A percentile compares a stretch with the other conserved stretches of the same genome.
These are phyloP conservation scores for Intubia oerlemansii DNA, from an alignment of 2,329 filamentous ascomycete species.

Conservation along the genomic window DNA sequence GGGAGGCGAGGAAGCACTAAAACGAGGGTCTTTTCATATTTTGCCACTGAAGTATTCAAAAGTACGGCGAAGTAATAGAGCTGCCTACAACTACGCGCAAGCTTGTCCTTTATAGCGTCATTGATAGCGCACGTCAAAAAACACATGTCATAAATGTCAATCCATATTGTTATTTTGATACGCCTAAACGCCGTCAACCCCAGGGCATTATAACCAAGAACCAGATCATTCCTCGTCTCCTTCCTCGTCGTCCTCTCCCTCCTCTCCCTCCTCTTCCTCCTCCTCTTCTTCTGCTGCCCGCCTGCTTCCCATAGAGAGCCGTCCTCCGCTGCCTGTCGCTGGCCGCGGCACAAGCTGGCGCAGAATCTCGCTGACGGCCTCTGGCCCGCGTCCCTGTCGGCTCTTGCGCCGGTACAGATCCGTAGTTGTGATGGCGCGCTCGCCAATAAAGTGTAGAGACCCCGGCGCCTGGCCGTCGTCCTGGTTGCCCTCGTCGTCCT, in stretches of 20 bases:
- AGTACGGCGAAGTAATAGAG: no score
- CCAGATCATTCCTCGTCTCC: conserved; percentile 11
- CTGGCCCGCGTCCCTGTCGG: conserved; percentile 16
- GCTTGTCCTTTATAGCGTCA: no score
- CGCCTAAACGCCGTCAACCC: no score
- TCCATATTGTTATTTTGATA: no score
- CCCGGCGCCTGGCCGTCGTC: no score
- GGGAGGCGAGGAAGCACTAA: no score
- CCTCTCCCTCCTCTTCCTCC: conserved; percentile 8
- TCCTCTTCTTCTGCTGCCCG: neutral
- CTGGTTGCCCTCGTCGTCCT: conserved; percentile 1
- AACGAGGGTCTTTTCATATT: no score
- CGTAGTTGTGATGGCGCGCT: conserved; percentile 32
- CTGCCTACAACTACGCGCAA: no score
- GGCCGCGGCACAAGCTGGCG: conserved; percentile 7
- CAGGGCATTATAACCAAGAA: no score
- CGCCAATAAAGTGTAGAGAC: conserved; percentile 31
- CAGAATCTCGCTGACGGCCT: conserved; percentile 15
- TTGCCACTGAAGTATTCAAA: no score
- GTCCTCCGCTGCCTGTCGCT: neutral
- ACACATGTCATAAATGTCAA: no score
- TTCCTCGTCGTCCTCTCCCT: conserved; percentile 9
- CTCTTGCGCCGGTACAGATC: conserved; percentile 24
- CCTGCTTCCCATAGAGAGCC: conserved; percentile 5
- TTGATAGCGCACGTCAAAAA: no score